These are phyloP conservation scores for Acrocalymma vagum DNA, from an alignment of 2,329 filamentous ascomycete species.

Conservation along the genomic window DNA sequence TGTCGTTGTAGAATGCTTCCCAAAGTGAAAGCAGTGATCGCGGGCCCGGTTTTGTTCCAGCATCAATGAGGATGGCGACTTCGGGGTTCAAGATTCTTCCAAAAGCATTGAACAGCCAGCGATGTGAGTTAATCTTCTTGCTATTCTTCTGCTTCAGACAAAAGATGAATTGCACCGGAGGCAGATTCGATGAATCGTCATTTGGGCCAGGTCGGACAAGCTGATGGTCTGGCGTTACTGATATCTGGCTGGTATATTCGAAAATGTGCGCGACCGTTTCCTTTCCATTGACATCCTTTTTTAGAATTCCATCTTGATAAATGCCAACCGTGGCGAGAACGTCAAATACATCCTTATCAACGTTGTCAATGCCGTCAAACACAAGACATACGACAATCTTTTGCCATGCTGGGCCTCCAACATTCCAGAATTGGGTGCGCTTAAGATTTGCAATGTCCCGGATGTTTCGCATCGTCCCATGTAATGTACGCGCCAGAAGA, in stretches of 20 bases:
- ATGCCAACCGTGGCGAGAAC: conserved; percentile 90
- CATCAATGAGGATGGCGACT: conserved; percentile 91
- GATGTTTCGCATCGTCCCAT: conserved; percentile 98
- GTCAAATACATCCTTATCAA: conserved; percentile 91
- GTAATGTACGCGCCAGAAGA: conserved; percentile 84
- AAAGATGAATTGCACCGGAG: conserved; percentile 97
- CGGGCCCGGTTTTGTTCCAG: conserved; percentile 90
- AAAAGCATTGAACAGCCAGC: conserved; percentile 97
- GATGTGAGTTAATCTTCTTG: conserved; percentile 98
- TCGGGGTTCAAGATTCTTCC: conserved; percentile 94
- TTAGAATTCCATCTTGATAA: conserved; percentile 97
- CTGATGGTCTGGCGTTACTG: conserved; percentile 91
- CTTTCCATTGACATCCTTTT: conserved; percentile 95
- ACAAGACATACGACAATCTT: conserved; percentile 97
- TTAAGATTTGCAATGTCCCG: conserved; percentile 96
- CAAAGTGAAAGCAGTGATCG: conserved; percentile 89
- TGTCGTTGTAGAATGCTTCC: conserved; percentile 99
- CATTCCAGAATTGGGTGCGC: conserved; percentile 98
- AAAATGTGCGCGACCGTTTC: conserved; percentile 95
- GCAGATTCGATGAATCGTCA: conserved; percentile 80
- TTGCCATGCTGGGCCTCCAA: conserved; percentile 96
- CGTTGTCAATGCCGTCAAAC: conserved; percentile 96
- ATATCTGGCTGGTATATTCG: conserved; percentile 95
- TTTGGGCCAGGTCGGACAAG: conserved; percentile 83
- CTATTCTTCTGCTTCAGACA: conserved; percentile 97